Evolutionary conservation across 805 yeast genomes (phyloP).

Genomic region (Candida methanosorbosa): DNA sequence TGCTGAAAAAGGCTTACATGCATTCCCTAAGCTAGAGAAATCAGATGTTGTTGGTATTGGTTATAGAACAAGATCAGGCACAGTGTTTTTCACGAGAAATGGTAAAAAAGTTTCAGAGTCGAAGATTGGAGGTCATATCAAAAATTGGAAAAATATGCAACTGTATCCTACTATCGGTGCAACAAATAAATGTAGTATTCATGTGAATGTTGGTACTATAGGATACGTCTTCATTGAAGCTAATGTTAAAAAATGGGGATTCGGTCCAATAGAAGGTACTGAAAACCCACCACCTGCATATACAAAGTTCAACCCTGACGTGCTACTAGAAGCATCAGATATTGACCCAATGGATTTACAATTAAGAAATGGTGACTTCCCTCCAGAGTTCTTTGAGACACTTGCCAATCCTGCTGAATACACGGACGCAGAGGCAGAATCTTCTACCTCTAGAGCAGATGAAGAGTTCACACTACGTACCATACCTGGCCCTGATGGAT

Average conservation of each 20-base stretch:
- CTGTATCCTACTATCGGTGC: constrained; percentile 89
- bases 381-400: constrained; percentile 37
- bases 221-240: constrained; percentile 91
- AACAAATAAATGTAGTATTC: constrained; percentile 70
- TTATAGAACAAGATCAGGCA: constrained; percentile 70
- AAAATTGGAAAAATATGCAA: constrained; percentile 60
- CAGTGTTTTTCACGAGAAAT: constrained; percentile 88
- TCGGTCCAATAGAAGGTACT: constrained; percentile 81
- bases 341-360: constrained; percentile 39
- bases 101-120: constrained; percentile 85
- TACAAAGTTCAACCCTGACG: constrained; percentile 69
- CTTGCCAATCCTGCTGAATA: background rate
- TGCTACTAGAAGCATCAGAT: constrained; percentile 57
- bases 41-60: constrained; percentile 96
- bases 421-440: background rate
- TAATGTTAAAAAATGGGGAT: constrained; percentile 92
- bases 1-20: constrained; percentile 32
- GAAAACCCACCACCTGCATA: constrained; percentile 94
- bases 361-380: constrained; percentile 33
- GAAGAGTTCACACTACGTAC: constrained; percentile 1
- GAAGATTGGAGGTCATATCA: constrained; percentile 70
- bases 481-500: too few species aligned
- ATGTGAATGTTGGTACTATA: constrained; percentile 84
- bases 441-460: background rate
- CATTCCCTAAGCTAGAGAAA: constrained; percentile 54